Evolutionary conservation across 345 rosid species (phyloP).

Genomic region (Moricandia arvensis): DNA sequence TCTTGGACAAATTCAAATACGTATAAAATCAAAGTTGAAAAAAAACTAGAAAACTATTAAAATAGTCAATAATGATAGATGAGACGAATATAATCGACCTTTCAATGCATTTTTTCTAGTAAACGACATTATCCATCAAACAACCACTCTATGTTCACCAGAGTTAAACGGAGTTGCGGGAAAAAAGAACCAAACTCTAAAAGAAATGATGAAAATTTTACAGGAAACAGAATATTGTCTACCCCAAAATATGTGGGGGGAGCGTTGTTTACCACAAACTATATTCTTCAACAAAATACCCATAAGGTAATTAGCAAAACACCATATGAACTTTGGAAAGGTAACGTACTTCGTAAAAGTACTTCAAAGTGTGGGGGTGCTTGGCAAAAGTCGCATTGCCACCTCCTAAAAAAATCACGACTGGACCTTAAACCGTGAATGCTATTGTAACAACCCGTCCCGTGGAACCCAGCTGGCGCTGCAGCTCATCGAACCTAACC

Average conservation of each 20-base stretch:
- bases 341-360: not conserved
- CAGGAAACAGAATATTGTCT: not conserved
- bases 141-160: not conserved
- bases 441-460: too few relatives aligned
- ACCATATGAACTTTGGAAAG: not conserved
- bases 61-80: too few relatives aligned
- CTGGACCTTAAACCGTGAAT: too few relatives aligned
- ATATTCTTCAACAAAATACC: not conserved
- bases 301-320: not conserved
- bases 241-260: not conserved
- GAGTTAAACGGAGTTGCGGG: too few relatives aligned
- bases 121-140: not conserved
- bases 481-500: too few relatives aligned
- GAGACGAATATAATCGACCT: too few relatives aligned
- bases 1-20: too few relatives aligned
- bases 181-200: not conserved
- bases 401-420: too few relatives aligned
- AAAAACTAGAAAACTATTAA: too few relatives aligned
- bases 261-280: not conserved
- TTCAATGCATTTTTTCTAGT: not conserved
- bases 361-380: not conserved
- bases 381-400: not conserved
- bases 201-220: not conserved
- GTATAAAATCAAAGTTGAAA: too few relatives aligned
- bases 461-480: too few relatives aligned